Percentiles rank a stretch among this genome's conserved stretches.
Evolutionary conservation across 2,329 filamentous ascomycete genomes (phyloP).

Genomic region (Cyphellophora attinorum): DNA sequence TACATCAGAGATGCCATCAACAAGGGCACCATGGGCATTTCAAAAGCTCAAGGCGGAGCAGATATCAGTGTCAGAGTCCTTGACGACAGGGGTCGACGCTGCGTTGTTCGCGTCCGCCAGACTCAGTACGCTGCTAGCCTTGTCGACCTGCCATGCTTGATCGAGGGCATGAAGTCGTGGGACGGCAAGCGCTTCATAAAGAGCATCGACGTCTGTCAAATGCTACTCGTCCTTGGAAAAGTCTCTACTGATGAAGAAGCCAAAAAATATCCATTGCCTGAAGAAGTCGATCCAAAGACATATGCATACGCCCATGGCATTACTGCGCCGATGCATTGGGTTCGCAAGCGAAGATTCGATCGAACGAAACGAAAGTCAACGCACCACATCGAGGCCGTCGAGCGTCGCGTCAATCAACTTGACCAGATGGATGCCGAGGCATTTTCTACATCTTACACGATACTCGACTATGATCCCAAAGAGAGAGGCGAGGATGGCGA

Average conservation of each 20-base stretch:
- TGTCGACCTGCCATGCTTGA: conserved; percentile 76
- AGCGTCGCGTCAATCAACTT: conserved; percentile 66
- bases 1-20: conserved; percentile 68
- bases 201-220: conserved; percentile 78
- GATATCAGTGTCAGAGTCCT: conserved; percentile 77
- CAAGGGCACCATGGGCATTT: conserved; percentile 65
- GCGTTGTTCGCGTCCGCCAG: conserved; percentile 59
- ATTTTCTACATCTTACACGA: conserved; percentile 52
- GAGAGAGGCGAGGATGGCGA: conserved; percentile 16
- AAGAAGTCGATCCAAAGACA: conserved; percentile 57
- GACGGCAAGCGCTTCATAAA: conserved; percentile 83
- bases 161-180: conserved; percentile 90
- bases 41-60: conserved; percentile 55
- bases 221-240: conserved; percentile 67
- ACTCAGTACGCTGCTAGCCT: conserved; percentile 67
- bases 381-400: conserved; percentile 75
- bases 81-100: conserved; percentile 57
- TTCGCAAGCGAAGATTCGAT: conserved; percentile 64
- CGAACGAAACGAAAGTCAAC: conserved; percentile 66
- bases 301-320: conserved; percentile 77
- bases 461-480: conserved; percentile 47
- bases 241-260: conserved; percentile 61
- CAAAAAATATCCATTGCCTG: conserved; percentile 56
- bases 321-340: conserved; percentile 80
- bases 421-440: conserved; percentile 59